These are phyloP conservation scores for Entophlyctis helioformis DNA, from an alignment of 192 early-diverging fungal species.

Conservation along the genomic window DNA sequence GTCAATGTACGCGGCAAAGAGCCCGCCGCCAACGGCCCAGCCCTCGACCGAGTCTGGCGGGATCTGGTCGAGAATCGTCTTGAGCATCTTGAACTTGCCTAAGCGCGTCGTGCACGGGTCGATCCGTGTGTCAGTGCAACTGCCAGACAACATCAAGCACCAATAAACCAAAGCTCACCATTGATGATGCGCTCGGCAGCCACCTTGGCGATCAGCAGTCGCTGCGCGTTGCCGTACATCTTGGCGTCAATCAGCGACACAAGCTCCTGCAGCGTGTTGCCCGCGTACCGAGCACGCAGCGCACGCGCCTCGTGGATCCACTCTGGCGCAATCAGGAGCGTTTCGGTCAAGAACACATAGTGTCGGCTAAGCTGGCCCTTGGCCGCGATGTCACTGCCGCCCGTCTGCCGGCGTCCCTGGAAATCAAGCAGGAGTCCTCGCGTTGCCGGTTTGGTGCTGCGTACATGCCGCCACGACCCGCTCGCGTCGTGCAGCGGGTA, in stretches of 20 bases:
- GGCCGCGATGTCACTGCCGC: too few relatives aligned
- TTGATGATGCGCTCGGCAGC: conserved; percentile 16
- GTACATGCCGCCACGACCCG: conserved; percentile 1
- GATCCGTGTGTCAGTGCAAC: not conserved
- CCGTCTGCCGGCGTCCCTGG: too few relatives aligned
- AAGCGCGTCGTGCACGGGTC: not conserved
- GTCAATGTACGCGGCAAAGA: conserved; percentile 14
- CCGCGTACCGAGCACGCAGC: conserved; percentile 22
- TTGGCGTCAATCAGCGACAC: conserved; percentile 28
- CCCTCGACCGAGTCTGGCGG: conserved; percentile 5
- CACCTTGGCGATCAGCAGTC: conserved; percentile 13
- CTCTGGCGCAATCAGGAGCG: conserved; percentile 42
- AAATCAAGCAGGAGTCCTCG: too few relatives aligned
- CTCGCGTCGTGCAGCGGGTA: conserved; percentile 26
- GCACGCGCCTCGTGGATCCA: conserved; percentile 50
- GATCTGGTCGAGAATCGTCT: conserved; percentile 5
- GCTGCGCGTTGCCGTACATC: conserved; percentile 20
- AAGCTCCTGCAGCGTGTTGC: conserved; percentile 16
- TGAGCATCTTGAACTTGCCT: conserved; percentile 4
- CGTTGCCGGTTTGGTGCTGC: too few relatives aligned
- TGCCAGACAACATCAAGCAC: not conserved
- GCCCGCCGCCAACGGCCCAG: conserved; percentile 21
- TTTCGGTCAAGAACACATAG: conserved; percentile 21
- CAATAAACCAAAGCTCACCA: conserved; percentile 2
- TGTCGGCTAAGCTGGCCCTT: too few relatives aligned